Evolutionary conservation across 208 protist genomes (phyloP).

Genomic region (Novymonas esmeraldas): DNA sequence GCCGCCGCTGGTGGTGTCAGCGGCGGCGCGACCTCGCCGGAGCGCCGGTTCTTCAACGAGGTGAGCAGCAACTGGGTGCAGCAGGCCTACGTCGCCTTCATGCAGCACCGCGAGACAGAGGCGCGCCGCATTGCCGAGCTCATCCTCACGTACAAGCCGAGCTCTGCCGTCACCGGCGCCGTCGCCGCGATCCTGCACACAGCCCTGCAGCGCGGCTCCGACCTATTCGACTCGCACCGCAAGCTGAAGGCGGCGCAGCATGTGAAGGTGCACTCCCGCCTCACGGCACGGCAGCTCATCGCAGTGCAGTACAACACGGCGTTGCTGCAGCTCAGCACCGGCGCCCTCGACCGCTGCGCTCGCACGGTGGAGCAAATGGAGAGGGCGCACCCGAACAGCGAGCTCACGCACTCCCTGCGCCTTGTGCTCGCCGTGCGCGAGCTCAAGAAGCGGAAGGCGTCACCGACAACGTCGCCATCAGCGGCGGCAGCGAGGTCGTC

Average conservation of each 20-base stretch:
- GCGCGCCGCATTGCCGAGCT: constrained; percentile 47
- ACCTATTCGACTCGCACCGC: constrained; percentile 79
- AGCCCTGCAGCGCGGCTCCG: constrained; percentile 50
- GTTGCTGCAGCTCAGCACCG: constrained; percentile 70
- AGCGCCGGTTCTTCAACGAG: constrained; percentile 81
- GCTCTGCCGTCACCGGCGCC: constrained; percentile 59
- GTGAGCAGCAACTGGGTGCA: constrained; percentile 83
- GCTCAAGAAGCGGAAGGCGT: constrained; percentile 57
- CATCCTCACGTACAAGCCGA: constrained; percentile 58
- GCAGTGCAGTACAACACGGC: constrained; percentile 87
- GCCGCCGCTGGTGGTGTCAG: not conserved
- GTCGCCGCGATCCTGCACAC: constrained; percentile 78
- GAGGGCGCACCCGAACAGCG: constrained; percentile 56
- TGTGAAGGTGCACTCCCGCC: constrained; percentile 49
- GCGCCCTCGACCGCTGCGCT: constrained; percentile 57
- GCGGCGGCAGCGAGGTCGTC: constrained; percentile 4
- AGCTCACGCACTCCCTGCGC: constrained; percentile 71
- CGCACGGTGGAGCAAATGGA: constrained; percentile 68
- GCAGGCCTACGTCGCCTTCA: constrained; percentile 71
- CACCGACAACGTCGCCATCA: not conserved
- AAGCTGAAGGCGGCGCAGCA: constrained; percentile 72
- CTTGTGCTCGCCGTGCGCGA: constrained; percentile 65
- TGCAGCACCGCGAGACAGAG: constrained; percentile 51
- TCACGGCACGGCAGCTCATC: constrained; percentile 72
- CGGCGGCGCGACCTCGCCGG: constrained; percentile 24